Evolutionary conservation across 441 rosid genomes (phyloP).

Genomic region (Populus tomentosa): DNA sequence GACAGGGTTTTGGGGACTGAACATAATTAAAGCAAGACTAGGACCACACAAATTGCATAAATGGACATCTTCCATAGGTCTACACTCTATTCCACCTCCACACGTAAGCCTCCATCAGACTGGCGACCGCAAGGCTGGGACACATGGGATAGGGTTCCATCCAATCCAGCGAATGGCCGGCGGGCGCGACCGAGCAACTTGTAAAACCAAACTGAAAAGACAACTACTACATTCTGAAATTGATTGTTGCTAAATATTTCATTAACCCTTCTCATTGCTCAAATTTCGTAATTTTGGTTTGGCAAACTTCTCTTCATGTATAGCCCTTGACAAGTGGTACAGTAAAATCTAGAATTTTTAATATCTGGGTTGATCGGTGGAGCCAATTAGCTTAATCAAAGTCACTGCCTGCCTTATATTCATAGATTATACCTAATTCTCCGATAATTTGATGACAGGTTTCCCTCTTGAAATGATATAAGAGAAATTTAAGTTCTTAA

Average conservation of each 20-base stretch:
- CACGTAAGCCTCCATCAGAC: slow-evolving; percentile 31
- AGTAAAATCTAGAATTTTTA: no score
- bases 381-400: neutral
- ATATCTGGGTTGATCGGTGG: neutral
- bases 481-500: neutral
- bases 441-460: neutral
- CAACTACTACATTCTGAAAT: neutral
- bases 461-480: neutral
- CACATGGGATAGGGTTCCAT: slow-evolving; percentile 7
- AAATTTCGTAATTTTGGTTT: neutral
- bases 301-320: no score
- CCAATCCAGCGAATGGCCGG: slow-evolving; percentile 9
- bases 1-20: slow-evolving; percentile 2
- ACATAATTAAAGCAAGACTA: slow-evolving; percentile 10
- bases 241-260: neutral
- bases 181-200: slow-evolving; percentile 26
- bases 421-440: neutral
- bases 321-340: no score
- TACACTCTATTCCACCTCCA: neutral
- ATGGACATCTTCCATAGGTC: neutral
- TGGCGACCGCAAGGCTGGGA: neutral
- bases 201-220: slow-evolving; percentile 2
- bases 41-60: slow-evolving; percentile 9
- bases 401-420: neutral
- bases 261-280: neutral